Conservation (phyloP, 1,139 yeast species). For the Pichia terricola region DNA sequence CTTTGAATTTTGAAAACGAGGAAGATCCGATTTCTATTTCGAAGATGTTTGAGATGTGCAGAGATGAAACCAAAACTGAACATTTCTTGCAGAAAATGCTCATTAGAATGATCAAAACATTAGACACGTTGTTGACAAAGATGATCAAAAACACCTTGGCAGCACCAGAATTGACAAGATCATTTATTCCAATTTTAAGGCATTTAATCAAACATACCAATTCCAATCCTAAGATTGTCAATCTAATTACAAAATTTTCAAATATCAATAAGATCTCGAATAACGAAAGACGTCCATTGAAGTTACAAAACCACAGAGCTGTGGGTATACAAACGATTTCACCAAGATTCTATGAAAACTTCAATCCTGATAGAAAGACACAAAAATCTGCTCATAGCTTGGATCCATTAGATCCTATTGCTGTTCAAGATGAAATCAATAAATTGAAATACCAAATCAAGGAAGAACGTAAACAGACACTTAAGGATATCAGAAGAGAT, state of each 20-base stretch:
- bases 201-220: slow-evolving; percentile 33
- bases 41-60: slow-evolving; percentile 9
- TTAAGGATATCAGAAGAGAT: slow-evolving; percentile 88
- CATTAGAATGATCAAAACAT: slow-evolving; percentile 5
- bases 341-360: slow-evolving; percentile 93
- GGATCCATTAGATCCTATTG: slow-evolving; percentile 68
- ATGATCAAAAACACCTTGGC: slow-evolving; percentile 63
- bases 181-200: slow-evolving; percentile 31
- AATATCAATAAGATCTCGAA: slow-evolving; percentile 43
- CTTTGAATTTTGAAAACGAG: slow-evolving; percentile 7
- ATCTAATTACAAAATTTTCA: slow-evolving; percentile 33
- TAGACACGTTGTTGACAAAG: slow-evolving; percentile 10
- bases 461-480: slow-evolving; percentile 81
- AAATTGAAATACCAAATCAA: slow-evolving; percentile 80
- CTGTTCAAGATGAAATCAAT: slow-evolving; percentile 69
- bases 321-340: slow-evolving; percentile 76
- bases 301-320: slow-evolving; percentile 82
- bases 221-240: slow-evolving; percentile 12
- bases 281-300: slow-evolving; percentile 57
- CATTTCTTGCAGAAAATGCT: slow-evolving; percentile 2
- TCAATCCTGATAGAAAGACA: slow-evolving; percentile 80
- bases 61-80: background rate
- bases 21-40: slow-evolving; percentile 7
- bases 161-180: slow-evolving; percentile 45
- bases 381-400: slow-evolving; percentile 6